These are phyloP conservation scores for Citrus maxima DNA, from an alignment of 345 rosid genomes.

Conservation along the genomic window DNA sequence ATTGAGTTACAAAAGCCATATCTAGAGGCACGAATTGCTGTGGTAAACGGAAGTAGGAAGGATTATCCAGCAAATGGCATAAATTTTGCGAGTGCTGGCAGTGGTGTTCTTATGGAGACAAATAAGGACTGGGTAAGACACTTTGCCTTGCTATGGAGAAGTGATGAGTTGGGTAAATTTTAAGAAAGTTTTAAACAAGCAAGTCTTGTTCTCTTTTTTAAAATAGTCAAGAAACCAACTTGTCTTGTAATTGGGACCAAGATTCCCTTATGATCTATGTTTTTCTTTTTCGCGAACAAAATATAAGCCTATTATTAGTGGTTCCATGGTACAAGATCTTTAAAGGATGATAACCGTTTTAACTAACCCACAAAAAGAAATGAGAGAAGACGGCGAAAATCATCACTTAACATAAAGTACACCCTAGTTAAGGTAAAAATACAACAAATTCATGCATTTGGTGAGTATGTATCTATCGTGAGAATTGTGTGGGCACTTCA, in stretches of 20 bases:
- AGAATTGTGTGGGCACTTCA: neutral
- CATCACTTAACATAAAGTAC: neutral
- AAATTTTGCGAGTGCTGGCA: slow-evolving; percentile 70
- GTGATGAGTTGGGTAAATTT: neutral
- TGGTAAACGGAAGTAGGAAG: slow-evolving; percentile 44
- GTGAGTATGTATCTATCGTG: neutral
- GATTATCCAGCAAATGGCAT: slow-evolving; percentile 50
- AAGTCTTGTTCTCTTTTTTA: too few species aligned
- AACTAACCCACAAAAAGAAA: too few species aligned
- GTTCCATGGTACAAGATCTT: too few species aligned
- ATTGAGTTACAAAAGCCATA: slow-evolving; percentile 50
- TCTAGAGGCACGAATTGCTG: slow-evolving; percentile 33
- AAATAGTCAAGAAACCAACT: too few species aligned
- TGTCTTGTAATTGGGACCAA: too few species aligned
- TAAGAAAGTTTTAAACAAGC: too few species aligned
- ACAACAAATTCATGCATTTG: neutral
- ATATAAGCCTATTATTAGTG: too few species aligned
- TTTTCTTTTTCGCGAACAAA: too few species aligned
- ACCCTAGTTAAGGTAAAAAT: neutral
- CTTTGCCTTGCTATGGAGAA: neutral
- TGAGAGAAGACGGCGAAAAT: neutral
- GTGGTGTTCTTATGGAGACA: slow-evolving; percentile 54
- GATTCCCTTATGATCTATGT: too few species aligned
- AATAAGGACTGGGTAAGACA: slow-evolving; percentile 39
- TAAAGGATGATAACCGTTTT: too few species aligned